Evolutionary conservation across 2,329 filamentous ascomycete genomes (phyloP).

Genomic region (Diplocarpon mali): DNA sequence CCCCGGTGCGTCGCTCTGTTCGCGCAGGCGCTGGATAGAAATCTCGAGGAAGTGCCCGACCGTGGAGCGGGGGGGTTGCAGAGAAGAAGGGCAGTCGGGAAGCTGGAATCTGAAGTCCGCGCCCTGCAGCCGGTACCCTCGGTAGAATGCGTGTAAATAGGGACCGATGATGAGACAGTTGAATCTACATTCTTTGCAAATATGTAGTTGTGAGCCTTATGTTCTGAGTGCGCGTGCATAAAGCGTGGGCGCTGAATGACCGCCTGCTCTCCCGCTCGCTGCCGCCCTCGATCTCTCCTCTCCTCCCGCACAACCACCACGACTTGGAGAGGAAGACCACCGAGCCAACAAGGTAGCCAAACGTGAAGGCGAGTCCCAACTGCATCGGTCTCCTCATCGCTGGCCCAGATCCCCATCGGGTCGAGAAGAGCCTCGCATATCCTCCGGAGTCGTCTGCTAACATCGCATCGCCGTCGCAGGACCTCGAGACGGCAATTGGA

Average conservation of each 20-base stretch:
- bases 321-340: conserved; percentile 11
- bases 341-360: conserved; percentile 15
- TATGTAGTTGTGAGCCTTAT: conserved; percentile 16
- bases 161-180: conserved; percentile 12
- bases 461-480: conserved; percentile 17
- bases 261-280: conserved; percentile 9
- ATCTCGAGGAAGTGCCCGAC: no score
- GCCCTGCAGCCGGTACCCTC: neutral
- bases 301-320: conserved; percentile 13
- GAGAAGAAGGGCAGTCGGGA: no score
- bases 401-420: conserved; percentile 9
- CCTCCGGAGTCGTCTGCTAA: conserved; percentile 12
- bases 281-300: conserved; percentile 12
- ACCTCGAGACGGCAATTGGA: conserved; percentile 20
- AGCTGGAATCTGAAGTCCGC: no score
- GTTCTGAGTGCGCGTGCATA: conserved; percentile 17
- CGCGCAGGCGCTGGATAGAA: no score
- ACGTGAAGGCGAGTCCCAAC: conserved; percentile 20
- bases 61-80: no score
- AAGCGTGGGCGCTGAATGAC: conserved; percentile 16
- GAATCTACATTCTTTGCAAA: conserved; percentile 10
- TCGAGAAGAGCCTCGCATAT: conserved; percentile 9
- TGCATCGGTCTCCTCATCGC: conserved; percentile 6
- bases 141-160: conserved; percentile 3
- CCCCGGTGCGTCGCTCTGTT: no score